Evolutionary conservation across 441 rosid species (phyloP), one percentile per base, ranked within the genome.

Genomic region (Erysimum pusillum): DNA sequence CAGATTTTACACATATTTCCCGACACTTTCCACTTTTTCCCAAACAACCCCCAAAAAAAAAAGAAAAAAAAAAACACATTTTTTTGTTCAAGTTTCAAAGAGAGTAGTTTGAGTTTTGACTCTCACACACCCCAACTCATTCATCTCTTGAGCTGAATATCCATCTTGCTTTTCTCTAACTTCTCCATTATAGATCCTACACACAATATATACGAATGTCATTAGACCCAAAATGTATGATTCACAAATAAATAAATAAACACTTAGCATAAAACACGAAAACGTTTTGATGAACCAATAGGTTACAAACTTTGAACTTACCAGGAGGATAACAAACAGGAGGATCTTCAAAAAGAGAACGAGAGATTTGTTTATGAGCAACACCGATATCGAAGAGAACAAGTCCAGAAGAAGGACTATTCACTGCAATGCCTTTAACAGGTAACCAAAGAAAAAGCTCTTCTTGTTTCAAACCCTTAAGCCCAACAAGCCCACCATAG

Each of bases 361-460:
- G 83, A 74, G 98, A 90, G 58, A 94, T 91, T 66, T 90, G 94
- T 58, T 94, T 94, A 76, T 82, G 86, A 86, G 97, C 98, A 74
- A 94, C 85, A 18, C 89, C 98, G 52, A 94, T 91, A 78, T 94
- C 97, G 57, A 94, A 83, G 68, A 90, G 78, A 63, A 94, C 91
- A 76, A 94, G 79, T 35, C 98, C 98, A 65, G 98, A 91, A 53
- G 93, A 83, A 39, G 96, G 89, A 79, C 92, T 95, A 32, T 70
- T 87, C 14, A 90, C 97, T 20, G 82, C 76, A 60, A 94, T 92
- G 69, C 92, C 96, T 73, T 88, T 90, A 7, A 94, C 93, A 0
- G 97, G 97, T 36, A 94, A 79, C 98, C 98, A 94, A 20, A 94
- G 87, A 56, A 94, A 94, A 20, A 94, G 89, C 86, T 92, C 97